phyloP scores from a whole-genome alignment of 23 red algal species.

The Gracilaria gracilis region DNA sequence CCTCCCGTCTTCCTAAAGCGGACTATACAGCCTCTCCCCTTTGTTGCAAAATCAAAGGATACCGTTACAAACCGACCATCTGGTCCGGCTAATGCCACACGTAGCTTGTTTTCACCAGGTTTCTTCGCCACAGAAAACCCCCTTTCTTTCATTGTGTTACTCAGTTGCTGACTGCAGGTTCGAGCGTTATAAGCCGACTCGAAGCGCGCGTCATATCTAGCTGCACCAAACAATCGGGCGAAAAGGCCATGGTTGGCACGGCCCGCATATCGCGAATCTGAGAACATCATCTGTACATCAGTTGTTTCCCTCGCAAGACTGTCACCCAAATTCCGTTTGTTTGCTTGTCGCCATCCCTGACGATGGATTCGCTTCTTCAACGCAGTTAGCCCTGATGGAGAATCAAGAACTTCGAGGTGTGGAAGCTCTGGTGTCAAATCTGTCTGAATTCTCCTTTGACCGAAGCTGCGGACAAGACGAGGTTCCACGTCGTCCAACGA shows the following conservation, averaged over 20 bases:
- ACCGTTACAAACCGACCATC: conserved; percentile 33
- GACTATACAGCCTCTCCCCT: conserved; percentile 20
- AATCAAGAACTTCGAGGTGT: conserved; percentile 12
- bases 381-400: neutral
- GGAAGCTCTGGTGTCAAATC: neutral
- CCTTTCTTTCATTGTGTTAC: conserved; percentile 9
- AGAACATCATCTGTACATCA: neutral
- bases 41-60: conserved; percentile 29
- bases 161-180: conserved; percentile 17
- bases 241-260: conserved; percentile 11
- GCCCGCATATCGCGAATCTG: neutral
- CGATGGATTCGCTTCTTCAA: neutral
- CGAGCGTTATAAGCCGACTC: conserved; percentile 12
- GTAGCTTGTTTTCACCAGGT: conserved; percentile 27
- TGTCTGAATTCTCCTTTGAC: conserved; percentile 33
- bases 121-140: conserved; percentile 20
- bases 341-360: conserved; percentile 6
- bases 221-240: conserved; percentile 10
- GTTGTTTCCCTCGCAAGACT: neutral
- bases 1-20: conserved; percentile 17
- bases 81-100: neutral
- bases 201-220: conserved; percentile 17
- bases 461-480: conserved; percentile 36
- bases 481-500: conserved; percentile 29
- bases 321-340: neutral